A percentile compares a stretch with the other conserved stretches of the same genome.
phyloP scores from a whole-genome alignment of 768 basidiomycete species.

The Galerina marginata region DNA sequence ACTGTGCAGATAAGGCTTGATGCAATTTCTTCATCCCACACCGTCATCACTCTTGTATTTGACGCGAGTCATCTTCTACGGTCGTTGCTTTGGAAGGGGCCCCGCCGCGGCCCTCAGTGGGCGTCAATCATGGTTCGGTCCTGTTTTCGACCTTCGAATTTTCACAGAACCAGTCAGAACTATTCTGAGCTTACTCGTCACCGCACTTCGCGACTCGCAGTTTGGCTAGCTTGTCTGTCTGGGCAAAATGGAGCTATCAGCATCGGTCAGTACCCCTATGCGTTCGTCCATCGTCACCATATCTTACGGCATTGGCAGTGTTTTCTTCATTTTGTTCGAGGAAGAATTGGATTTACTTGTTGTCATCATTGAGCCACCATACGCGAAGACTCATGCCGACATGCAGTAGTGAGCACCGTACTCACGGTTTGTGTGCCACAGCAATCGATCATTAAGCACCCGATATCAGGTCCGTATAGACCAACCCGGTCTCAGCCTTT shows the following conservation, averaged over 20 bases:
- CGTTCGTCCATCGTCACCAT: background rate
- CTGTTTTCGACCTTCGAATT: background rate
- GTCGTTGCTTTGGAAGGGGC: background rate
- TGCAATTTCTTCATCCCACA: constrained; percentile 16
- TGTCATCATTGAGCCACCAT: background rate
- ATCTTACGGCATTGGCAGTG: constrained; percentile 11
- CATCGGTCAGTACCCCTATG: constrained; percentile 1
- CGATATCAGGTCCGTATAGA: background rate
- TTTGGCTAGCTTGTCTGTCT: background rate
- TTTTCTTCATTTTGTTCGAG: constrained; percentile 7
- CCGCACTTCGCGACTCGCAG: background rate
- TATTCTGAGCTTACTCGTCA: background rate
- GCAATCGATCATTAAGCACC: background rate
- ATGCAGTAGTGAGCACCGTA: background rate
- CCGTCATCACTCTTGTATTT: constrained; percentile 14
- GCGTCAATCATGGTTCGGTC: constrained; percentile 11
- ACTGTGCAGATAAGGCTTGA: constrained; percentile 7
- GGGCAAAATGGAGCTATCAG: constrained; percentile 16
- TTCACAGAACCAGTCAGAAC: constrained; percentile 6
- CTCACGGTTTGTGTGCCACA: background rate
- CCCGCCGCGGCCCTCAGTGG: background rate
- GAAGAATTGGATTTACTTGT: background rate
- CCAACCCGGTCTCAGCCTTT: constrained; percentile 1
- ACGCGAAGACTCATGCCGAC: background rate
- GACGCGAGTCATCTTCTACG: background rate